phyloP scores from a whole-genome alignment of 2,329 filamentous ascomycete genomes.

The Lanzia echinophila region DNA sequence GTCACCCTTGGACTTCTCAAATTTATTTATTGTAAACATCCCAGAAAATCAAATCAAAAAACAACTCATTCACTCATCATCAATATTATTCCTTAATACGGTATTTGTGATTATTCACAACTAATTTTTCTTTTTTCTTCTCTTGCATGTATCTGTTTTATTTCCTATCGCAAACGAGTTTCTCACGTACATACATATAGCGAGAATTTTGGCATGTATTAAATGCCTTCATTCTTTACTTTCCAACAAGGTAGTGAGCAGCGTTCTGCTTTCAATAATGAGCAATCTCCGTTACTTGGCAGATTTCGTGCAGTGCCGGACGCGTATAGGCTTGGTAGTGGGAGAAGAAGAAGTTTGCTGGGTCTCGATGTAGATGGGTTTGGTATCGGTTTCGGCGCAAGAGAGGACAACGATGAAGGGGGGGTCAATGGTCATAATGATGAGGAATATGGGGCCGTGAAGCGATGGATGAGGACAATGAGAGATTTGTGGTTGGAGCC shows the following conservation, averaged over 20 bases:
- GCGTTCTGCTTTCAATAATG: constrained; percentile 40
- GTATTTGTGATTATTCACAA: neutral
- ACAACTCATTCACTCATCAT: neutral
- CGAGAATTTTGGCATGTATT: constrained; percentile 83
- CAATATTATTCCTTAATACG: neutral
- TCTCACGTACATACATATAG: constrained; percentile 43
- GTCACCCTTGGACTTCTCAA: no score
- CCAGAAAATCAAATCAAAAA: neutral
- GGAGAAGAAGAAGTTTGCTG: constrained; percentile 34
- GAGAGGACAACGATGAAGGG: constrained; percentile 33
- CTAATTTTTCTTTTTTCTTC: neutral
- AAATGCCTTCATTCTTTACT: constrained; percentile 60
- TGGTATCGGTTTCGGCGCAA: constrained; percentile 29
- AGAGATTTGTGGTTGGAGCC: constrained; percentile 56
- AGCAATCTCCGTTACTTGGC: constrained; percentile 55
- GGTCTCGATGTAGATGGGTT: constrained; percentile 41
- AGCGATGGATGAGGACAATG: constrained; percentile 29
- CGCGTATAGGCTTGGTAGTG: constrained; percentile 26
- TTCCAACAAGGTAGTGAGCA: constrained; percentile 61
- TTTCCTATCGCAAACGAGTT: neutral
- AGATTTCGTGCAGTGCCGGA: constrained; percentile 57
- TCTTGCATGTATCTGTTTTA: neutral
- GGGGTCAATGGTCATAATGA: constrained; percentile 21
- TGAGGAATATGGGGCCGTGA: constrained; percentile 25
- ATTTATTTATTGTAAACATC: neutral